Evolutionary conservation across 768 basidiomycete species (phyloP), one percentile per base, ranked within the genome.

Genomic region (Stropharia rugosoannulata): DNA sequence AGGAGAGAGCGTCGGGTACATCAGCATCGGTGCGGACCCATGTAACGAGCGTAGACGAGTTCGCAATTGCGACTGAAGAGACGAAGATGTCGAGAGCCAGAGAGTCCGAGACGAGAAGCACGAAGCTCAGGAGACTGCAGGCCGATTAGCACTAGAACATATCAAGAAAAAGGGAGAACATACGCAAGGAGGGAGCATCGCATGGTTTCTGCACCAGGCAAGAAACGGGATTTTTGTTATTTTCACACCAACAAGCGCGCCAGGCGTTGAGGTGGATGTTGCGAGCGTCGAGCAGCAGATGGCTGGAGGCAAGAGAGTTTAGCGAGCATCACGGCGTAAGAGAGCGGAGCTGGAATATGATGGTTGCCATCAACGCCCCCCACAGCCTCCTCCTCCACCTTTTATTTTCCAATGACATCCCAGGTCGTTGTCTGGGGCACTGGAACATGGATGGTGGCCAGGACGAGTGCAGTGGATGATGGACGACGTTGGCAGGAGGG

Each of bases 181-280:
- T 46, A 61, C 60, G 56, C 49, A 42, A 58, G 29, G 38, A 58
- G 43, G 54, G 46, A 29, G 47, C 54, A 58, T 56, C 55, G 56
- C 59, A 59, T 63, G 40, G 54, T 55, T 60, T 57, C 62, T 51
- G 62, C 62, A 55, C 62, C 62, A 63, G 62, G 62, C 62, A 44
- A 60, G 48, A 57, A 58, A 50, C 53, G 16, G 29, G 32, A 48
- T 54, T 52, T 52, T 41, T 51, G 32, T 45, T 53, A 50, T 18
- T 32, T 48, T 52, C 32, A 43, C 53, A 54, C 62, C 56, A 47
- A 59, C 59, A 63, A 50, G 32, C 59, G 62, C 62, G 49, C 62
- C 62, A 60, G 62, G 62, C 62, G 62, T 52, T 59, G 57, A 57
- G 55, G 62, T 57, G 54, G 27, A 43, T 48, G 45, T 41, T 48